Base-by-base conservation (phyloP, 108 stramenopile species). In the Cylindrotheca closterium region DNA sequence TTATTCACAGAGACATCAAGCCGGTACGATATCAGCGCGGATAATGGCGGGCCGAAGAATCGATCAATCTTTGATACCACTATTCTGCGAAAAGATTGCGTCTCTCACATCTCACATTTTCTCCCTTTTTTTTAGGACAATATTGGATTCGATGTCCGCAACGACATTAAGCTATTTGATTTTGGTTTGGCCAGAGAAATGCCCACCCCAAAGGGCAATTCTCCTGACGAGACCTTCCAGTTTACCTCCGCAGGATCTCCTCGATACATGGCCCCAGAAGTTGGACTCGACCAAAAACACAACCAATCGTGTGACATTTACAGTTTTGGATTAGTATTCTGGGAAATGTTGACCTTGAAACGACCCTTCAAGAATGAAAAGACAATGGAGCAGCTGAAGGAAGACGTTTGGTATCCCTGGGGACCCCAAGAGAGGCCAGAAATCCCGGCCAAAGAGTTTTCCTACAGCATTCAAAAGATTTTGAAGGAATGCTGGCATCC, bases 261-360 rank as follows among this genome's bases (percentile, higher is more conserved):
- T 1, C 23, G 62, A 30, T 63, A 63, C 50, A 82, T 80, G 79
- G 59, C 72, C 1, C 64, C 72, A 15, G 90, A 93, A 54, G 84
- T 89, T 12, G 84, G 78, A 2, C 48, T 71, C 51, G 77, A 74
- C 56, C 26, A 74, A 47, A 87, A 84, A 8, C 90, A 93, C 80
- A 88, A 88, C 77, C 74, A 83, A 37, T 61, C 68, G 1, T 81
- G 81, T 15, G 92, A 93, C 74, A 84, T 88, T 3, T 93, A 93
- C 65, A 82, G 80, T 19, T 84, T 87, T 51, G 71, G 75, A 17
- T 79, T 93, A 28, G 62, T 93, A 47, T 70, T 88, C 21, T 89
- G 83, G 81, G 80, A 90, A 62, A 83, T 90, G 15, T 67, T 82
- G 30, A 55, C 77, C 17, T 61, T 85, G 59, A 49, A 73, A 23